Conservation (phyloP, 1,284 basidiomycete genomes). For the Athelia sp. region DNA sequence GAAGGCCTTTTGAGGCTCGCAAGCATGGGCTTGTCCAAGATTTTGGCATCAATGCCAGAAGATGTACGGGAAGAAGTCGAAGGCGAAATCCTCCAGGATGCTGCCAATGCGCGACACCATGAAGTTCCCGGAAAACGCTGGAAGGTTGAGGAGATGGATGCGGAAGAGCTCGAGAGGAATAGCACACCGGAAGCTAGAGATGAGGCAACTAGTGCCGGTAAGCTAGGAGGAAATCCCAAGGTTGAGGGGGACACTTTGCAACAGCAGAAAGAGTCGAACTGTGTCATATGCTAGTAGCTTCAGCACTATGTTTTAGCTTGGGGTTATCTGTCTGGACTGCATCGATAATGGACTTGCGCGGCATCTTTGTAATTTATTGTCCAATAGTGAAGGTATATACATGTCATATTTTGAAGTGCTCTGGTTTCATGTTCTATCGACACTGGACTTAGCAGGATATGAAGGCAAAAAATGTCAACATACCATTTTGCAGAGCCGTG, state of each 20-base stretch:
- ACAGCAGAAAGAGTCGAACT: background rate
- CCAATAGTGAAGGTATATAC: background rate
- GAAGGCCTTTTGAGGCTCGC: conserved; percentile 1
- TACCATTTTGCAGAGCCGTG: conserved; percentile 83
- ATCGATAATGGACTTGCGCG: background rate
- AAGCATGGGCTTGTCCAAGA: background rate
- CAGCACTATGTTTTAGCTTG: background rate
- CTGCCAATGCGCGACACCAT: background rate
- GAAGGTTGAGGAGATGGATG: background rate
- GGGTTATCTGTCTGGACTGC: background rate
- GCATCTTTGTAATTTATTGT: background rate
- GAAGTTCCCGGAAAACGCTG: background rate
- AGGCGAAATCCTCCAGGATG: background rate
- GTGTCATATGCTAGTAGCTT: background rate
- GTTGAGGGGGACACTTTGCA: background rate
- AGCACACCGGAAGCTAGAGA: background rate
- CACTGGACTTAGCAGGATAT: conserved; percentile 6
- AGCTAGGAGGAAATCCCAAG: background rate
- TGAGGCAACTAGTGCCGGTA: background rate
- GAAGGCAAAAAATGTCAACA: conserved; percentile 18
- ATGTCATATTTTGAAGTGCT: conserved; percentile 37
- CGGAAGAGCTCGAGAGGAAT: background rate
- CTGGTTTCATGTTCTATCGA: conserved; percentile 52
- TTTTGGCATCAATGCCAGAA: background rate
- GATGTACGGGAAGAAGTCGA: background rate